phyloP scores from a whole-genome alignment of 257 asterid genomes.

The Ilex aquifolium region DNA sequence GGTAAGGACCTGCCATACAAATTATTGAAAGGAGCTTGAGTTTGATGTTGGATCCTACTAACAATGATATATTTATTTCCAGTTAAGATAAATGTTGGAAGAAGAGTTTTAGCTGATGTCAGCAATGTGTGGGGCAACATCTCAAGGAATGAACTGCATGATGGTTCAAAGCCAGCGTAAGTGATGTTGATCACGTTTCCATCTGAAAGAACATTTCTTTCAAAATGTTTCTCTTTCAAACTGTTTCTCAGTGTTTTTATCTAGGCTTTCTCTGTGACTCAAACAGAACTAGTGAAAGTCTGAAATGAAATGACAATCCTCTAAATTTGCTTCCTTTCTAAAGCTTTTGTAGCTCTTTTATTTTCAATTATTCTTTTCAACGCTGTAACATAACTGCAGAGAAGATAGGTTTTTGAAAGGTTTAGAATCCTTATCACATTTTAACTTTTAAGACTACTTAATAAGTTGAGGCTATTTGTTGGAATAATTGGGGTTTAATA shows the following conservation, averaged over 20 bases:
- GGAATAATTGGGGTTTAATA: too few relatives aligned
- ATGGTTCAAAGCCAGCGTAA: slow-evolving; percentile 41
- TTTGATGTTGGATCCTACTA: slow-evolving; percentile 7
- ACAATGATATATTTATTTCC: slow-evolving; percentile 21
- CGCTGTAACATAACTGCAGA: too few relatives aligned
- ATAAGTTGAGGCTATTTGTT: not conserved
- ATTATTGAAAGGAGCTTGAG: not conserved
- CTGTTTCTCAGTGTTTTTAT: not conserved
- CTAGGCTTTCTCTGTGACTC: too few relatives aligned
- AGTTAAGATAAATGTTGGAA: slow-evolving; percentile 50
- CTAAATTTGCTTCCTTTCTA: too few relatives aligned
- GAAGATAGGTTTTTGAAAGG: not conserved
- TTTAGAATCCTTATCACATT: too few relatives aligned
- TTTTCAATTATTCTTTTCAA: too few relatives aligned
- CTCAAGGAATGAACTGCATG: slow-evolving; percentile 34
- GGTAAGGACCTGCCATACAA: slow-evolving; percentile 30
- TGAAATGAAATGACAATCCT: too few relatives aligned
- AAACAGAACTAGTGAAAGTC: too few relatives aligned
- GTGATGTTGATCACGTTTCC: slow-evolving; percentile 21
- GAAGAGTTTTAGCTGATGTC: slow-evolving; percentile 75
- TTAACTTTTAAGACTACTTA: not conserved
- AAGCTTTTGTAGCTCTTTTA: too few relatives aligned
- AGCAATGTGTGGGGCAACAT: slow-evolving; percentile 54
- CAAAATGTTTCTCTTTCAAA: not conserved
- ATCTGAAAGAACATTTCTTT: not conserved